These are phyloP conservation scores for Sphaerulina musiva DNA, from an alignment of 2,329 filamentous ascomycete genomes.

Conservation along the genomic window DNA sequence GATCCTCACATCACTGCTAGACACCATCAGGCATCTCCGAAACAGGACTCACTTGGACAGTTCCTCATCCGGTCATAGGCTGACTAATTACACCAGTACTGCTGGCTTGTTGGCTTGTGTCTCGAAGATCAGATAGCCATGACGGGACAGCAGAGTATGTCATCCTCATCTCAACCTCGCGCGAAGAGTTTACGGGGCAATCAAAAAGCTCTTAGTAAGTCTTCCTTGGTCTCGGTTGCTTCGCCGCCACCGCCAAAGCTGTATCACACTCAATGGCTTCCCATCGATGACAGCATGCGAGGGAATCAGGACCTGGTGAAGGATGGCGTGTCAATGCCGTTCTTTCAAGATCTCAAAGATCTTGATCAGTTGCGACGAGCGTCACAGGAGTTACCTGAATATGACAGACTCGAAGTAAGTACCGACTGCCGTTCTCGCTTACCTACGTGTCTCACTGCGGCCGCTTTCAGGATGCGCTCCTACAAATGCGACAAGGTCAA, in stretches of 20 bases:
- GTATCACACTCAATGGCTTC: slow-evolving; percentile 12
- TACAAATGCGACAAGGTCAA: slow-evolving; percentile 12
- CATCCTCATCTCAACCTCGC: background rate
- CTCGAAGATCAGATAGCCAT: background rate
- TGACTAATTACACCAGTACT: background rate
- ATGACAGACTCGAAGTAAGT: slow-evolving; percentile 17
- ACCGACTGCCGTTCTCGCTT: slow-evolving; percentile 4
- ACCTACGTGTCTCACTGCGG: slow-evolving; percentile 12
- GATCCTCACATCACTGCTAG: background rate
- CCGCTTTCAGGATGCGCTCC: slow-evolving; percentile 14
- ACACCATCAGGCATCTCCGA: background rate
- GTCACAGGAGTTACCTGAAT: background rate
- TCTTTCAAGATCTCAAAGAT: slow-evolving; percentile 3
- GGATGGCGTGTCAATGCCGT: background rate
- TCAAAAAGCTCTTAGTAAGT: background rate
- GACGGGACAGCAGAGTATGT: background rate
- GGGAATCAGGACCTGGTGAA: background rate
- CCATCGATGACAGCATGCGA: background rate
- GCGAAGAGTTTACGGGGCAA: background rate
- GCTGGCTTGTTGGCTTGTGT: background rate
- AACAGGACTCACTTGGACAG: background rate
- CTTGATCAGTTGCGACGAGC: background rate
- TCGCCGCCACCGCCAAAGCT: slow-evolving; percentile 11
- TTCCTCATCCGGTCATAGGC: background rate
- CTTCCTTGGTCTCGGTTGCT: background rate